Evolutionary conservation across 2,329 filamentous ascomycete genomes (phyloP), one percentile per base, ranked within the genome.

Genomic region (Penicillium sp.): DNA sequence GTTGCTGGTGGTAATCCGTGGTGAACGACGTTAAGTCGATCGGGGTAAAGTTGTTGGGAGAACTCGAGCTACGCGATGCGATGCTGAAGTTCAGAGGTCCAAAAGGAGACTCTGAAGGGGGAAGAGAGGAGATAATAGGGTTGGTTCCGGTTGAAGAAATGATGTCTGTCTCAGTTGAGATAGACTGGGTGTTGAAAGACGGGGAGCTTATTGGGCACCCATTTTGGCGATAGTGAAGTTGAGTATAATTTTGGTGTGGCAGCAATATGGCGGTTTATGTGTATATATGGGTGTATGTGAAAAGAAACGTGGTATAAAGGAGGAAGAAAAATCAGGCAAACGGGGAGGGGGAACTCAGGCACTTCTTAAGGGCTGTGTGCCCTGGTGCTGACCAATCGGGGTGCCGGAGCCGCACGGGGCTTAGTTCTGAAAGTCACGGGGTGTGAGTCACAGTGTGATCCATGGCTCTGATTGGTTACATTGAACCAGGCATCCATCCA

Each of bases 1-100:
- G 25, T 77, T 76, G 72, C 75, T 76, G 75, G 64, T 70, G 69
- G 67, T 72, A 70, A 78, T 79, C 76, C 77, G 77, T 79, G 72
- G 67, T 78, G 77, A 77, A 78, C 74, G 77, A 78, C 74, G 70
- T 72, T 50, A 72, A 55, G 76, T 77, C 74, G 75, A 74, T 71
- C 70, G 74, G 64, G 58, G 67, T 55, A 70, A 73, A 71, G 58
- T 64, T 72, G 68, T 64, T 65, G 29, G 65, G 60, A 66, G 75
- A 75, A 76, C 72, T 75, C 69, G 72, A 72, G 75, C 75, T 73
- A 76, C 72, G 69, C 71, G 70, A 68, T 64, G 74, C 71, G 72
- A 65, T 70, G 72, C 73, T 70, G 38, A 71, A 74, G 74, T 77
- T 77, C 76, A 78, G 75, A 78, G 76, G 64, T 73, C 72, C 76